Conservation (phyloP, 192 early-diverging fungal species). For the Diversispora eburnea region DNA sequence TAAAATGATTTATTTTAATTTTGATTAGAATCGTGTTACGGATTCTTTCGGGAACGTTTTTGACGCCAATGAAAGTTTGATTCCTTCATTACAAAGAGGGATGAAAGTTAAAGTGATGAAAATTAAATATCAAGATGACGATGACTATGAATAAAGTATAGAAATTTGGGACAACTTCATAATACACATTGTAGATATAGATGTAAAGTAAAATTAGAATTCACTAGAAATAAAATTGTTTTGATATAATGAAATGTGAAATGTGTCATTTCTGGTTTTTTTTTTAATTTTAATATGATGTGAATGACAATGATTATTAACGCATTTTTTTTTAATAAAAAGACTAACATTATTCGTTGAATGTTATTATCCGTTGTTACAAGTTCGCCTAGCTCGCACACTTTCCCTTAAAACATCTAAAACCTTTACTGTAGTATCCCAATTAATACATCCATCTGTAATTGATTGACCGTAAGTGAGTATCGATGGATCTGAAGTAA, state of each 20-base stretch:
- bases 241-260: too few relatives aligned
- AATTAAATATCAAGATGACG: conserved; percentile 4
- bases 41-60: conserved; percentile 6
- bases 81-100: conserved; percentile 5
- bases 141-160: neutral
- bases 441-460: conserved; percentile 92
- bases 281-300: too few relatives aligned
- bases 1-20: neutral
- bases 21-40: neutral
- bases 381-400: conserved; percentile 61
- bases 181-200: too few relatives aligned
- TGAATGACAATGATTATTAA: too few relatives aligned
- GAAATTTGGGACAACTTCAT: too few relatives aligned
- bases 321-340: too few relatives aligned
- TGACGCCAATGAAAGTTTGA: conserved; percentile 10
- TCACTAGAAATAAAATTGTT: too few relatives aligned
- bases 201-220: too few relatives aligned
- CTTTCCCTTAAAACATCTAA: conserved; percentile 71
- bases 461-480: conserved; percentile 85
- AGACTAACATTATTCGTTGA: neutral
- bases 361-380: conserved; percentile 8
- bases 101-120: conserved; percentile 1
- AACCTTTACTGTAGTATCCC: conserved; percentile 81
- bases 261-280: too few relatives aligned
- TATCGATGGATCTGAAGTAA: conserved; percentile 62